These are phyloP conservation scores for Diaporthe amygdali DNA, from an alignment of 2,329 filamentous ascomycete genomes.

Conservation along the genomic window DNA sequence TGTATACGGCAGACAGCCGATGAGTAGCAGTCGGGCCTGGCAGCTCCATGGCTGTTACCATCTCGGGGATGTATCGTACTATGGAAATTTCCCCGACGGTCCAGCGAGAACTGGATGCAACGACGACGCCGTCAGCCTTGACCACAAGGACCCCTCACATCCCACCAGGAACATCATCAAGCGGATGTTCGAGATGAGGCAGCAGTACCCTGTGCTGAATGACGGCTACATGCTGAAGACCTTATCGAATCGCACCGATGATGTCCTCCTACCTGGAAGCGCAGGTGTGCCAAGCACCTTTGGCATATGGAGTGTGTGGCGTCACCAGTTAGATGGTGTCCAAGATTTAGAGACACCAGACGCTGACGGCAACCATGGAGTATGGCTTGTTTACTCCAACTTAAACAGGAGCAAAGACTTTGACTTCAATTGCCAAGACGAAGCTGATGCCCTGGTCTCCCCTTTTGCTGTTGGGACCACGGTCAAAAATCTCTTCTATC, in stretches of 20 bases:
- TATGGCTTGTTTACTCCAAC: constrained; percentile 60
- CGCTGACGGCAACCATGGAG: constrained; percentile 28
- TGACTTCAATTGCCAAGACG: constrained; percentile 57
- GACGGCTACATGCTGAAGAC: constrained; percentile 62
- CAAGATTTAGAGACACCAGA: constrained; percentile 56
- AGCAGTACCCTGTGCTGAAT: constrained; percentile 60
- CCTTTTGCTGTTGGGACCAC: constrained; percentile 59
- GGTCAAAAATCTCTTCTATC: constrained; percentile 68
- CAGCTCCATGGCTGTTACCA: constrained; percentile 67
- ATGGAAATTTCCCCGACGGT: constrained; percentile 60
- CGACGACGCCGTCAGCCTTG: constrained; percentile 59
- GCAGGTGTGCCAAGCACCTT: constrained; percentile 43
- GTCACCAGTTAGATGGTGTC: constrained; percentile 51
- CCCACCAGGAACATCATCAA: constrained; percentile 65
- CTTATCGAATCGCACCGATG: constrained; percentile 57
- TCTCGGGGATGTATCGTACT: constrained; percentile 54
- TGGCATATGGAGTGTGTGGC: constrained; percentile 64
- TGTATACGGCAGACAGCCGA: constrained; percentile 62
- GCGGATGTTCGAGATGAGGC: constrained; percentile 64
- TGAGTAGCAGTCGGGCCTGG: constrained; percentile 66
- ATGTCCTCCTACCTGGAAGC: constrained; percentile 36
- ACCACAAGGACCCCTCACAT: constrained; percentile 66
- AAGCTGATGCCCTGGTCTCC: constrained; percentile 56
- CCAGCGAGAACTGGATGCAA: constrained; percentile 56
- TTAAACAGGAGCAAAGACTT: constrained; percentile 55